Percentiles rank a stretch among this genome's conserved stretches.
Conservation (phyloP, 106 monocot species). For the Iris macrosiphon region DNA sequence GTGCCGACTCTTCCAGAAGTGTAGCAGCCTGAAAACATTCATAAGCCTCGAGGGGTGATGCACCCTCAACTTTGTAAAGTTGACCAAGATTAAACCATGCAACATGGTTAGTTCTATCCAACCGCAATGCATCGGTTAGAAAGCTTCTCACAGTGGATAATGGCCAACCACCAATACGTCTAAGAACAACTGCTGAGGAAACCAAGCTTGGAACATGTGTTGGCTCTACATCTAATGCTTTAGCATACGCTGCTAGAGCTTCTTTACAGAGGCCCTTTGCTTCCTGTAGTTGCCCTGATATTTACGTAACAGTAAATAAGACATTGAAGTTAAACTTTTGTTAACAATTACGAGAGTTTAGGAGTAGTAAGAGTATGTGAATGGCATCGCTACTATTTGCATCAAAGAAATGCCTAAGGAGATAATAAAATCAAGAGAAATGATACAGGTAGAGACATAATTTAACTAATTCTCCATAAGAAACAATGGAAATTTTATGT, state of each 20-base stretch:
- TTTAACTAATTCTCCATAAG: no score
- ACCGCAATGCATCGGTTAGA: slow-evolving; percentile 68
- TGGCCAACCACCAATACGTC: slow-evolving; percentile 37
- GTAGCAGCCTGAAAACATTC: slow-evolving; percentile 91
- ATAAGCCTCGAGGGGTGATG: slow-evolving; percentile 46
- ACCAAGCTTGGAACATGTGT: slow-evolving; percentile 82
- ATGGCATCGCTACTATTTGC: no score
- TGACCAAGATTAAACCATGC: slow-evolving; percentile 85
- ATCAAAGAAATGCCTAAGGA: no score
- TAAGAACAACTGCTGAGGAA: slow-evolving; percentile 55
- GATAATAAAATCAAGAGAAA: no score
- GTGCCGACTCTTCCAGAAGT: slow-evolving; percentile 83
- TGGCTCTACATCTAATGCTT: slow-evolving; percentile 60
- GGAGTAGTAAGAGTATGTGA: no score
- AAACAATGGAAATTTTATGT: no score
- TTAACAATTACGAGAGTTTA: no score
- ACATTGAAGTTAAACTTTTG: no score
- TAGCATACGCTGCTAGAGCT: slow-evolving; percentile 62
- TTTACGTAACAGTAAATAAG: no score
- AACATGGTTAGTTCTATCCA: slow-evolving; percentile 66
- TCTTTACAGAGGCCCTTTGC: slow-evolving; percentile 53
- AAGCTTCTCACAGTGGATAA: slow-evolving; percentile 48
- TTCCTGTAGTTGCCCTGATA: slow-evolving; percentile 67
- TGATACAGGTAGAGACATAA: no score
- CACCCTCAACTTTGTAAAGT: slow-evolving; percentile 44